Conservation (phyloP, 495 filamentous ascomycete species). For the Neurospora sp. region DNA sequence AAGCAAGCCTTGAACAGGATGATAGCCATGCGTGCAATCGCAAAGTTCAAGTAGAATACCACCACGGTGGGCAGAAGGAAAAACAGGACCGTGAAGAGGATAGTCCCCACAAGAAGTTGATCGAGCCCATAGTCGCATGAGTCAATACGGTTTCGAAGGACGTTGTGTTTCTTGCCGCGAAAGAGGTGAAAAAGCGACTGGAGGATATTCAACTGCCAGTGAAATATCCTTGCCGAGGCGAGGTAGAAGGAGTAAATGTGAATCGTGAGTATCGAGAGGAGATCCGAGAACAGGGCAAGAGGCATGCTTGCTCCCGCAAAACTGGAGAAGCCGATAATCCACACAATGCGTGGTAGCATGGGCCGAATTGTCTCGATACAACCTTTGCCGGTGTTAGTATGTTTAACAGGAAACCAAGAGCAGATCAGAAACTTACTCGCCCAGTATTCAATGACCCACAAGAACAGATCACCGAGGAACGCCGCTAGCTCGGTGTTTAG, state of each 20-base stretch:
- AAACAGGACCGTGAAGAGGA: conserved; percentile 90
- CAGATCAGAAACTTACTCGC: conserved; percentile 47
- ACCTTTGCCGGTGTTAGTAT: conserved; percentile 27
- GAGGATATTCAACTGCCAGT: conserved; percentile 96
- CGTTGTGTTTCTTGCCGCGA: conserved; percentile 94
- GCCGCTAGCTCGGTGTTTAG: conserved; percentile 88
- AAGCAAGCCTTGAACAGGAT: conserved; percentile 82
- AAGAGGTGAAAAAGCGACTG: conserved; percentile 97
- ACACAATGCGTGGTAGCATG: conserved; percentile 73
- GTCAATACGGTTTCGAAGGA: conserved; percentile 93
- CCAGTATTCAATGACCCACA: conserved; percentile 99
- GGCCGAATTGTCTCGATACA: conserved; percentile 69
- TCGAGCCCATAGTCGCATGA: conserved; percentile 98
- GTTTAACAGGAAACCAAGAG: background rate
- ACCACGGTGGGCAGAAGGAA: conserved; percentile 91
- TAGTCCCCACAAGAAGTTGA: conserved; percentile 91
- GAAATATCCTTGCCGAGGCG: conserved; percentile 89
- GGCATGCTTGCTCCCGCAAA: conserved; percentile 97
- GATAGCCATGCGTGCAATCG: conserved; percentile 85
- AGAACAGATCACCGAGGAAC: conserved; percentile 87
- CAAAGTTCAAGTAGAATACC: conserved; percentile 96
- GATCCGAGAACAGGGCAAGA: conserved; percentile 89
- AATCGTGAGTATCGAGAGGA: conserved; percentile 82
- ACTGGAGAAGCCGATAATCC: conserved; percentile 86
- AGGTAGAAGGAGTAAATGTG: conserved; percentile 99